Evolutionary conservation across 2,329 filamentous ascomycete species (phyloP), one percentile per base, ranked within the genome.

Genomic region (Cercospora sp.): DNA sequence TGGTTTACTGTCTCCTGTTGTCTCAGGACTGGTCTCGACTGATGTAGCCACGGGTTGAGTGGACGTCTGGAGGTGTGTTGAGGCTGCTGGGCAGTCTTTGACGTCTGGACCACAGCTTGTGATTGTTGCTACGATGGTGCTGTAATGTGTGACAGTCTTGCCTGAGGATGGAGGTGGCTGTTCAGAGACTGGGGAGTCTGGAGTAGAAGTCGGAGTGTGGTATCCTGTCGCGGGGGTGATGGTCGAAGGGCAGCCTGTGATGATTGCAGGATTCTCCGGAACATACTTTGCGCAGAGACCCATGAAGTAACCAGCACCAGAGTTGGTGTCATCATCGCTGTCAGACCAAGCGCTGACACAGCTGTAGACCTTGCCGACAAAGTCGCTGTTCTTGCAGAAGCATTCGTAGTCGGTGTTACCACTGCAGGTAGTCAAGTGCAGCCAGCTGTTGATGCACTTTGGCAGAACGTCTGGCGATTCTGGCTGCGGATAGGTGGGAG

Each of bases 371-470:
- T 89, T 90, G 79, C 88, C 84, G 77, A 93, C 91, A 81, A 95
- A 94, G 65, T 87, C 83, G 69, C 85, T 80, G 77, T 90, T 87
- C 74, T 91, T 91, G 88, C 94, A 98, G 90, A 92, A 97, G 88
- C 94, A 98, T 72, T 82, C 81, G 68, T 85, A 82, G 77, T 97
- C 92, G 53, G 90, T 90, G 89, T 97, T 97, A 83, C 92, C 89
- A 75, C 86, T 85, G 87, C 94, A 98, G 77, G 87, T 83, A 61
- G 91, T 87, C 69, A 85, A 81, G 78, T 87, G 87, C 76, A 96
- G 82, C 92, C 93, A 97, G 76, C 93, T 96, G 87, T 94, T 95
- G 82, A 98, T 83, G 85, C 94, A 98, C 77, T 88, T 88, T 71
- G 94, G 94, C 60, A 97, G 90, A 59, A 94, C 87, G 28, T 84